Percentiles rank a stretch among this genome's conserved stretches.
phyloP scores from a whole-genome alignment of 139 green algal genomes.

The Tetradesmus obliquus region DNA sequence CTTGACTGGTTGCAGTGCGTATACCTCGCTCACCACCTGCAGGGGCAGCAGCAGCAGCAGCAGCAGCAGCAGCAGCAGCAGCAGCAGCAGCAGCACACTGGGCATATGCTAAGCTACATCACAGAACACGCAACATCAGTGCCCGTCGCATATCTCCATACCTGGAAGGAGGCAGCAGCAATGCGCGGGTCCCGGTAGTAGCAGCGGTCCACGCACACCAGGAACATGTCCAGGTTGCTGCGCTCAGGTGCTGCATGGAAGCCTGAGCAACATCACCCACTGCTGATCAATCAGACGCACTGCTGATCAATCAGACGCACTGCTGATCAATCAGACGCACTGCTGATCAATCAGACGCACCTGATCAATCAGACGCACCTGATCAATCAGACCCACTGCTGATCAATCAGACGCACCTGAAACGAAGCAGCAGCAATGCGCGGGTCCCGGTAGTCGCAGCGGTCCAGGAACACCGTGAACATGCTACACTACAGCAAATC shows the following conservation, averaged over 20 bases:
- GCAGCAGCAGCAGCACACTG: constrained; percentile 3
- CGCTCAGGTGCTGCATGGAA: not conserved
- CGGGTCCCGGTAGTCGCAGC: too few relatives aligned
- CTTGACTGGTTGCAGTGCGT: constrained; percentile 63
- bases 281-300: not conserved
- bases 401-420: not conserved
- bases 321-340: too few relatives aligned
- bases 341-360: not conserved
- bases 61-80: constrained; percentile 1
- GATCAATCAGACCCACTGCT: too few relatives aligned
- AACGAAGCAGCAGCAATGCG: not conserved
- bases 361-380: too few relatives aligned
- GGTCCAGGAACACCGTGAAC: not conserved
- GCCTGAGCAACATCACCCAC: too few relatives aligned
- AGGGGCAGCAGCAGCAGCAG: not conserved
- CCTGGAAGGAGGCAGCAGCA: constrained; percentile 81
- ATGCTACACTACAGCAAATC: too few relatives aligned
- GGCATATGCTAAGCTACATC: not conserved
- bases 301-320: not conserved
- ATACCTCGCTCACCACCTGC: constrained; percentile 83
- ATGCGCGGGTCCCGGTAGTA: constrained; percentile 74
- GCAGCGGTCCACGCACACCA: constrained; percentile 73
- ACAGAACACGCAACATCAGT: too few relatives aligned
- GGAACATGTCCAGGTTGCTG: constrained; percentile 63
- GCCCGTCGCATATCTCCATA: not conserved